Evolutionary conservation across 352 stramenopile genomes (phyloP).

Genomic region (Phytophthora podocarpi): DNA sequence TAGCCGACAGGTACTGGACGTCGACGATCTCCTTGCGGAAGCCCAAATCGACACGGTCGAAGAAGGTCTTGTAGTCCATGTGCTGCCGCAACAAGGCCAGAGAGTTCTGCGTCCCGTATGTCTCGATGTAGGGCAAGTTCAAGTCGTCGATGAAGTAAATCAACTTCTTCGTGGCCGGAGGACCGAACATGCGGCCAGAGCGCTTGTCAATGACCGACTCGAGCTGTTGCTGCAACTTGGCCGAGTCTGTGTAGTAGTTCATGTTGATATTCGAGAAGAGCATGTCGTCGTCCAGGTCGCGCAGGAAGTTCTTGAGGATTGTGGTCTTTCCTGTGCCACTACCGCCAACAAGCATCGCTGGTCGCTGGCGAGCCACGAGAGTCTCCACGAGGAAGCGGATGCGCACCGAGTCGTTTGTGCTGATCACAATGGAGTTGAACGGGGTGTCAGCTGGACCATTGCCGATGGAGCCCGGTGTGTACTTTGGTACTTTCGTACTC

Average conservation of each 20-base stretch:
- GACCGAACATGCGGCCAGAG: constrained; percentile 94
- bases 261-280: constrained; percentile 97
- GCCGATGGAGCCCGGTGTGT: constrained; percentile 91
- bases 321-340: constrained; percentile 97
- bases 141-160: constrained; percentile 98
- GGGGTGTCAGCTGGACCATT: constrained; percentile 92
- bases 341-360: constrained; percentile 95
- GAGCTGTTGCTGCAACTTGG: constrained; percentile 94
- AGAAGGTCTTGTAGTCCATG: constrained; percentile 96
- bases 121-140: constrained; percentile 97
- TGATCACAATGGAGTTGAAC: constrained; percentile 97
- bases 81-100: constrained; percentile 95
- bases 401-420: constrained; percentile 95
- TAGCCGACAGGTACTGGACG: constrained; percentile 96
- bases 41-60: constrained; percentile 94
- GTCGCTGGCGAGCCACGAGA: constrained; percentile 92
- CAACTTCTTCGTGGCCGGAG: constrained; percentile 94
- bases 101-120: constrained; percentile 97
- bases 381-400: constrained; percentile 96
- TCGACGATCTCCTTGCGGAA: constrained; percentile 98
- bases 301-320: constrained; percentile 96
- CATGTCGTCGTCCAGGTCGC: constrained; percentile 92
- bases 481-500: constrained; percentile 93
- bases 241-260: constrained; percentile 97
- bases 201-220: constrained; percentile 98